Conservation (phyloP, 768 basidiomycete genomes). For the Multifurca ochricompacta region DNA sequence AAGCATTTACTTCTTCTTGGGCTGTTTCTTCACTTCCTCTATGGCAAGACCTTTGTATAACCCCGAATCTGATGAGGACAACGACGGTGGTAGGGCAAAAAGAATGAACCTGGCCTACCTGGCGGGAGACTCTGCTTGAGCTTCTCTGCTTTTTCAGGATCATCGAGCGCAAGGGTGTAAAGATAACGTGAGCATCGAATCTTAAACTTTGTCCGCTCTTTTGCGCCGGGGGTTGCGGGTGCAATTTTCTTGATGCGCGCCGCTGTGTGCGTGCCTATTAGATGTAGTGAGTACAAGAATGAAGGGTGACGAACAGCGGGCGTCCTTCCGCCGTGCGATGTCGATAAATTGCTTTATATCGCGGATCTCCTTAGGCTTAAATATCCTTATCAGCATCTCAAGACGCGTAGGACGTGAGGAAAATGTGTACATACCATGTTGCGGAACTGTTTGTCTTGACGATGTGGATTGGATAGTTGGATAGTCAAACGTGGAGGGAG, state of each 20-base stretch:
- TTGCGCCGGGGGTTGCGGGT: constrained; percentile 56
- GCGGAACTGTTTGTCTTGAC: background rate
- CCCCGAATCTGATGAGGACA: background rate
- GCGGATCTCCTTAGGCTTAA: constrained; percentile 91
- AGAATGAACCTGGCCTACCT: constrained; percentile 46
- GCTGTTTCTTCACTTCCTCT: constrained; percentile 58
- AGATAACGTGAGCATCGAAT: constrained; percentile 93
- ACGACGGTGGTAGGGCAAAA: background rate
- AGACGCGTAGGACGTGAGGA: background rate
- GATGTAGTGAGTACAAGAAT: background rate
- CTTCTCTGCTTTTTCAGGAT: constrained; percentile 98
- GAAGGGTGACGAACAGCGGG: constrained; percentile 61
- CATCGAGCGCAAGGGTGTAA: constrained; percentile 94
- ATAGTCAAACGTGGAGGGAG: background rate
- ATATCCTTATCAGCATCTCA: background rate
- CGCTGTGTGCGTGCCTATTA: constrained; percentile 43
- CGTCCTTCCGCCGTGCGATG: constrained; percentile 96
- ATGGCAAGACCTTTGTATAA: constrained; percentile 53
- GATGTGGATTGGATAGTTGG: background rate
- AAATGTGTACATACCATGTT: constrained; percentile 9
- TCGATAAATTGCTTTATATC: constrained; percentile 99
- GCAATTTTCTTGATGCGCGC: constrained; percentile 96
- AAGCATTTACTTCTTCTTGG: constrained; percentile 64
- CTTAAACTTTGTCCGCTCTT: constrained; percentile 95
- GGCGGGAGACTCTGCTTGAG: constrained; percentile 92